Base-by-base conservation (phyloP, 139 green algal genomes). In the Picochlorum sp. region DNA sequence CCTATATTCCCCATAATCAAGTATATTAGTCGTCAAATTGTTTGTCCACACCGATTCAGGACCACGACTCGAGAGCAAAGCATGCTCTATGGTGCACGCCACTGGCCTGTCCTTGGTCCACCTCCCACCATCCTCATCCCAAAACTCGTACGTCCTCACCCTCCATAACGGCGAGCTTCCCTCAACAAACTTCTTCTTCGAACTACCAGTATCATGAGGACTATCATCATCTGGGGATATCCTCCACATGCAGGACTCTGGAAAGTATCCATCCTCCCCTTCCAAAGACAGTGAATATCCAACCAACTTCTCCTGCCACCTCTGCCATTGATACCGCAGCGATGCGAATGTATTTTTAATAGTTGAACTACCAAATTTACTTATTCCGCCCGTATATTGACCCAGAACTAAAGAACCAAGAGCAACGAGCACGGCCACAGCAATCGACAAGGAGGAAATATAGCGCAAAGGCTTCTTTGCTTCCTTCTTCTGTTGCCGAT, bases 181-280 rank as follows among this genome's bases (percentile, higher is more conserved):
- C 47, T 24, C 15, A 9, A 6, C 16, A 26, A 9, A 11, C 11
- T 54, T 13, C 6, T 51, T 51, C 16, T 54, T 54, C 15, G 47
- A 21, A 68, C 34, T 41, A 41, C 34, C 1, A 41, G 5, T 41
- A 14, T 30, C 28, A 30, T 30, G 28, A 30, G 2, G 28, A 30
- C 34, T 1, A 41, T 41, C 8, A 41, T 41, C 34, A 41, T 41
- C 34, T 41, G 34, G 34, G 34, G 34, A 14, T 41, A 0, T 8
- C 4, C 82, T 69, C 85, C 86, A 92, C 14, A 79, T 79, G 68
- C 86, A 94, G 38, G 81, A 82, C 15, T 59, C 47, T 0, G 83
- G 83, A 62, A 87, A 94, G 26, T 83, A 63, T 10, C 86, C 85
- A 16, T 54, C 10, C 11, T 7, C 59, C n/a, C 18, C 56, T 62